Evolutionary conservation across 2,329 filamentous ascomycete genomes (phyloP), one percentile per base, ranked within the genome.

Genomic region (Byssoonygena ceratinophila): DNA sequence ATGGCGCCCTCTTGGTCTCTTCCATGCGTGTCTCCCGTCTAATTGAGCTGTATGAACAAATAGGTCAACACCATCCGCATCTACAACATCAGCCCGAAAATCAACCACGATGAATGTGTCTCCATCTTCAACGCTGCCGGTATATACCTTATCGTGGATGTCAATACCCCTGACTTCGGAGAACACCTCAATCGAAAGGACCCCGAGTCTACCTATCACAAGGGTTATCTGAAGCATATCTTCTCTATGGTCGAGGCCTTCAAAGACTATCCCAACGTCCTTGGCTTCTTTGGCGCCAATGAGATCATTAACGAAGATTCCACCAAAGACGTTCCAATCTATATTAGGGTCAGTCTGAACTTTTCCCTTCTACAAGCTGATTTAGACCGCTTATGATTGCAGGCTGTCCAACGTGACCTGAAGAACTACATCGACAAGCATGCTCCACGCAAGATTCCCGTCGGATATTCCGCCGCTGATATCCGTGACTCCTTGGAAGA

Each of bases 401-500:
- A 68, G 65, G 81, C 82, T 40, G 76, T 84, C 53, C 76, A 81
- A 60, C 77, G 82, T 59, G 82, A 85, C 58, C 71, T 85, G 66
- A 84, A 84, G 68, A 75, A 81, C 55, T 85, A 84, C 67, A 84
- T 84, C 62, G 70, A 74, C 48, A 75, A 77, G 52, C 76, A 84
- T 58, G 66, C 73, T 3, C 59, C 71, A 36, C 78, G 82, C 49
- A 59, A 68, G 22, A 84, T 85, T 54, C 80, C 81, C 5, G 81
- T 85, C 27, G 82, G 82, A 31, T 85, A 85, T 71, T 82, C 79
- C 16, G 81, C 82, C 52, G 81, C 81, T 22, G 81, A 85, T 65
- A 76, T 83, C 46, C 76, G 77, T 45, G 65, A 75, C n/a, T 74
- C 82, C 47, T 71, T 83, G 27, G 64, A 75, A 55, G 80, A 82